Evolutionary conservation across 2,329 filamentous ascomycete genomes (phyloP).

Genomic region (Phialophora macrospora): DNA sequence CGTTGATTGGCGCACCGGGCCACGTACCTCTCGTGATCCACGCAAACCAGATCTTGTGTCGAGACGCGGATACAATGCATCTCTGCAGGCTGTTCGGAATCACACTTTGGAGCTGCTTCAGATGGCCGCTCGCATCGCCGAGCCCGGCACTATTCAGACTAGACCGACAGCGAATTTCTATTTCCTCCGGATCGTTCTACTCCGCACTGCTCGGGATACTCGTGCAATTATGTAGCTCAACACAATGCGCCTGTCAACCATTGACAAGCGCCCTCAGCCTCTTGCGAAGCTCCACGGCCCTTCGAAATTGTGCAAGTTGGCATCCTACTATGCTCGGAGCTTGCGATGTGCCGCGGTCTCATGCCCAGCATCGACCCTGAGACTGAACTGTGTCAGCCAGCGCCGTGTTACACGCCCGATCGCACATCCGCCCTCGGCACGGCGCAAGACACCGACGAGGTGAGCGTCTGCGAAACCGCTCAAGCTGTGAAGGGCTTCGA

Average conservation of each 20-base stretch:
- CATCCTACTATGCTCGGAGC: too few species aligned
- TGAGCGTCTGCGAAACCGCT: not conserved
- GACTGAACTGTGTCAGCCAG: not conserved
- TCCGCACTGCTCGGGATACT: not conserved
- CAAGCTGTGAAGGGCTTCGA: not conserved
- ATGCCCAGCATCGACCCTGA: not conserved
- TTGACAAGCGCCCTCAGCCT: not conserved
- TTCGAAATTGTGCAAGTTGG: not conserved
- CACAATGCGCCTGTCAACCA: not conserved
- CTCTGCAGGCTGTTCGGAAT: not conserved
- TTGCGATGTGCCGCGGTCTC: not conserved
- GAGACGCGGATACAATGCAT: not conserved
- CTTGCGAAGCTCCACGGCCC: not conserved
- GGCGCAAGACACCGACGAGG: not conserved
- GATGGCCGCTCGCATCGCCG: not conserved
- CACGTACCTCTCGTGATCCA: slow-evolving; percentile 12
- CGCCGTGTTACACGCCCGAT: not conserved
- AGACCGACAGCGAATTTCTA: not conserved
- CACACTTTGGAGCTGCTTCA: not conserved
- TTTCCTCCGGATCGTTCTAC: not conserved
- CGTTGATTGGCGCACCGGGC: slow-evolving; percentile 22
- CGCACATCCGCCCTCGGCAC: not conserved
- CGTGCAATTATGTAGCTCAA: not conserved
- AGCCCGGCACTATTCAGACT: not conserved
- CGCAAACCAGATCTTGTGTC: not conserved